Evolutionary conservation across 306 rosid species (phyloP).

Genomic region (Ochetophila trinervis): DNA sequence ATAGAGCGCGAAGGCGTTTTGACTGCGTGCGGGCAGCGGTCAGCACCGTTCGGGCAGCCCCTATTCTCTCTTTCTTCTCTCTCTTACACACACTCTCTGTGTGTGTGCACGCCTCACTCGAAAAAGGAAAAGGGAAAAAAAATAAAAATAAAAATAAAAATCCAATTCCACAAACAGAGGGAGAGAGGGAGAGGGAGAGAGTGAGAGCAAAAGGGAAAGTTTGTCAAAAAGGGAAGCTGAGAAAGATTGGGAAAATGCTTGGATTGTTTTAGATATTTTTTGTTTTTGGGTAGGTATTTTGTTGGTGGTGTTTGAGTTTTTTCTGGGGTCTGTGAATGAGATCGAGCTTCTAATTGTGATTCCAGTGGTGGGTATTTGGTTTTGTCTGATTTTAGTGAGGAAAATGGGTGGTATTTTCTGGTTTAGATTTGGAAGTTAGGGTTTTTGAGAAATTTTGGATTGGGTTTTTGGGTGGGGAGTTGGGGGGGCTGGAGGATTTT

Average conservation of each 20-base stretch:
- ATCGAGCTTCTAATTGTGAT: constrained; percentile 51
- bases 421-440: constrained; percentile 45
- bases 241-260: constrained; percentile 19
- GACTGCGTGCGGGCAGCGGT: constrained; percentile 87
- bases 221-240: constrained; percentile 26
- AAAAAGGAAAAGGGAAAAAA: constrained; percentile 18
- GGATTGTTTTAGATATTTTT: constrained; percentile 33
- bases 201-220: constrained; percentile 28
- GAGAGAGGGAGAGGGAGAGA: constrained; percentile 23
- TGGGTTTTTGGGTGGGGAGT: constrained; percentile 9
- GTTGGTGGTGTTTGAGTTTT: too few species aligned
- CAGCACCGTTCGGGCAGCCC: constrained; percentile 82
- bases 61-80: constrained; percentile 9
- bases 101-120: constrained; percentile 59
- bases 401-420: constrained; percentile 45
- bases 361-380: constrained; percentile 24
- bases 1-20: constrained; percentile 65
- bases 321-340: constrained; percentile 35
- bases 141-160: background rate
- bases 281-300: constrained; percentile 27
- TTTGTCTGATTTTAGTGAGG: background rate
- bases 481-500: constrained; percentile 12
- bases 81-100: constrained; percentile 15
- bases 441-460: constrained; percentile 25
- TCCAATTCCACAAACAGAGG: constrained; percentile 36